Base-by-base conservation (phyloP, 192 early-diverging fungal species). In the Backusella tuberculispora region DNA sequence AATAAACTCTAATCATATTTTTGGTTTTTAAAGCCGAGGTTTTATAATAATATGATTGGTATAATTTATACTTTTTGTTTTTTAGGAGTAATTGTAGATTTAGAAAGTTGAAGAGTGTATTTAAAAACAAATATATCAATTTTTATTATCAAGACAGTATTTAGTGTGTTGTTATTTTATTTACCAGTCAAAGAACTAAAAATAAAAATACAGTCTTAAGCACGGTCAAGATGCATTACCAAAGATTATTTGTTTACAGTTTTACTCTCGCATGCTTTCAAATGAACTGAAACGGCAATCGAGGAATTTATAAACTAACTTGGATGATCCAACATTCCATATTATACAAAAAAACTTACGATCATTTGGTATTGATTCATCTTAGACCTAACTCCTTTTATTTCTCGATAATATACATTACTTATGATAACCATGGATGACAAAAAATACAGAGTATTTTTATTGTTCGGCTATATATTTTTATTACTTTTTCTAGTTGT, bases 301-400 rank as follows among this genome's bases (percentile, higher is more conserved):
- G 53, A 60, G 53, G 53, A 60, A 60, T 60, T 60, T 60, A 26
- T 60, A 60, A 60, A 60, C 24, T 26, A 60, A 60, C 53, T 21
- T 26, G 21, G 10, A 21, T 21, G n/a, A 21, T 21, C 26, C 21
- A 24, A 60, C 53, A 60, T 60, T 60, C 53, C 53, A 26, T 60
- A 24, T 60, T 60, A 60, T 3, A 26, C 21, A 5, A 60, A 12
- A 60, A 13, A 56, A 13, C 10, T 12, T 26, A 60, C 21, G 24
- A 26, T 3, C 21, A 12, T 24, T 60, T 26, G 26, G 29, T 24
- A 10, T 13, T 60, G 3, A 13, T 3, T 13, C 26, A 60, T 24
- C 10, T 24, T 26, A 12, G 21, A 12, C 19, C 6, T 8, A 50
- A 50, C 26, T 60, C 53, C 26, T 60, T 60, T 60, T 60, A 60